Conservation (phyloP, 1,139 yeast genomes). For the Taphrina betulina region DNA sequence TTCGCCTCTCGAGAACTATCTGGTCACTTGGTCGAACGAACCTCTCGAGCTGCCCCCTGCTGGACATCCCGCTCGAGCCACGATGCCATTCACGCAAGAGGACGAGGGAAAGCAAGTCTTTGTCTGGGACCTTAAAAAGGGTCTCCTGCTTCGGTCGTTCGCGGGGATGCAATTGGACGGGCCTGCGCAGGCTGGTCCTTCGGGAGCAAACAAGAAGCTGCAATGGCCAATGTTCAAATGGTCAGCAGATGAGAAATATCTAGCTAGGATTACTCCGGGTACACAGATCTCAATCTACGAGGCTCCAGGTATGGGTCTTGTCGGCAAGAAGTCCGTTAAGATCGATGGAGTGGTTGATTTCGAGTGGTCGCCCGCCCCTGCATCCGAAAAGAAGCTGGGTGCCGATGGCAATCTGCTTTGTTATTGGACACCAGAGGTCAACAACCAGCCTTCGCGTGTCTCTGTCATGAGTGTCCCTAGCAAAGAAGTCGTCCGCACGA, state of each 20-base stretch:
- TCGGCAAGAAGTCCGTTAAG: constrained; percentile 83
- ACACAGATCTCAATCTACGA: constrained; percentile 82
- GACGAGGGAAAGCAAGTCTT: constrained; percentile 92
- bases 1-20: constrained; percentile 85
- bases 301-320: constrained; percentile 64
- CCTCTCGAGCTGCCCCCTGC: constrained; percentile 71
- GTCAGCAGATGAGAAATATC: constrained; percentile 89
- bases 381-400: constrained; percentile 61
- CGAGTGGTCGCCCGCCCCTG: constrained; percentile 86
- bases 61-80: constrained; percentile 58
- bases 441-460: constrained; percentile 93
- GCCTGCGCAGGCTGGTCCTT: constrained; percentile 38
- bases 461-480: constrained; percentile 86
- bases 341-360: constrained; percentile 86
- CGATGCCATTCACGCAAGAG: constrained; percentile 80
- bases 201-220: constrained; percentile 49
- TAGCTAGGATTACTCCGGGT: constrained; percentile 93
- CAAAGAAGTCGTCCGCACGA: constrained; percentile 78
- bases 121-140: constrained; percentile 86
- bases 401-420: constrained; percentile 69
- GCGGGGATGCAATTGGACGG: constrained; percentile 65
- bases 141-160: constrained; percentile 83
- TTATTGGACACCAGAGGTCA: constrained; percentile 95
- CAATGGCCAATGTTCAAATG: constrained; percentile 98
- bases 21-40: constrained; percentile 86